Evolutionary conservation across 2,329 filamentous ascomycete species (phyloP).

Genomic region (Sordariomycetes sp.): DNA sequence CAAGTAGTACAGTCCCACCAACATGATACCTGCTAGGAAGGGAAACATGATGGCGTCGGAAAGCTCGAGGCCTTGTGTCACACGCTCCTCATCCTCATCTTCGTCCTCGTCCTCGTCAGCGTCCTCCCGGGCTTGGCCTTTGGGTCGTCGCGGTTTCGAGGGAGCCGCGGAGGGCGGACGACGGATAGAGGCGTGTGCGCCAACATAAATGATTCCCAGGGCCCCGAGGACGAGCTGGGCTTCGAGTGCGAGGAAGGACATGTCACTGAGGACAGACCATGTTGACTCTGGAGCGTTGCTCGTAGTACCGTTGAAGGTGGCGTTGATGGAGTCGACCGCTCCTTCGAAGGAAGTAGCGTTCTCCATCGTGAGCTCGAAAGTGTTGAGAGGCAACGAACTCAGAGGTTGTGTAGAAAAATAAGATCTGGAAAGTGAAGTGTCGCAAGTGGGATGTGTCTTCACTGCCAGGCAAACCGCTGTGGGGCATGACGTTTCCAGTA

Average conservation of each 20-base stretch:
- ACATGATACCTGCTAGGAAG: slow-evolving; percentile 60
- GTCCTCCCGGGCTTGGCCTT: not conserved
- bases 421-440: too few species aligned
- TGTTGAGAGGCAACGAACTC: too few species aligned
- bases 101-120: not conserved
- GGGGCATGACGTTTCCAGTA: too few species aligned
- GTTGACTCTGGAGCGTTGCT: slow-evolving; percentile 21
- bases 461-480: too few species aligned
- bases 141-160: slow-evolving; percentile 26
- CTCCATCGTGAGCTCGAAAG: slow-evolving; percentile 2
- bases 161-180: slow-evolving; percentile 72
- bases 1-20: slow-evolving; percentile 74
- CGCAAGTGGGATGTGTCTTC: too few species aligned
- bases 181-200: slow-evolving; percentile 75
- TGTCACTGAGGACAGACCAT: slow-evolving; percentile 20
- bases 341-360: not conserved
- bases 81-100: slow-evolving; percentile 39
- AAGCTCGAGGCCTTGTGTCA: slow-evolving; percentile 42
- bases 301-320: slow-evolving; percentile 8
- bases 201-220: slow-evolving; percentile 74
- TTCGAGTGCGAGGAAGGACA: slow-evolving; percentile 35
- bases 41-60: slow-evolving; percentile 82
- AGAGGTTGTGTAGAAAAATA: too few species aligned
- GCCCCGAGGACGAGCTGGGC: slow-evolving; percentile 51
- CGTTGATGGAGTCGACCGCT: slow-evolving; percentile 7